These are phyloP conservation scores for Xylaria telfairii DNA, from an alignment of 495 filamentous ascomycete species.

Conservation along the genomic window DNA sequence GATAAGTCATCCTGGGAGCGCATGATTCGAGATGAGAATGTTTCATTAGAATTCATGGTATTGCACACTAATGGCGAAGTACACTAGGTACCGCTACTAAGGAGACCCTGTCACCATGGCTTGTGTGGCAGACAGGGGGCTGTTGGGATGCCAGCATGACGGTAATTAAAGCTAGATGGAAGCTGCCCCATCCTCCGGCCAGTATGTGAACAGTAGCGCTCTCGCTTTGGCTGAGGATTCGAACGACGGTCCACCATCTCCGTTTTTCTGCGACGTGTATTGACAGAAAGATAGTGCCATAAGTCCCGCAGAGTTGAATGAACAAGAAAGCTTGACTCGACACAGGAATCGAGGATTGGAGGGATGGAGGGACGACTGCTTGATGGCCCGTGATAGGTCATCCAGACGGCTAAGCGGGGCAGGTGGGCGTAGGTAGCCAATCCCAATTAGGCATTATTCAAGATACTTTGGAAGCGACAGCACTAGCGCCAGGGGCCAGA, in stretches of 20 bases:
- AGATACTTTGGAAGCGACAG: conserved; percentile 7
- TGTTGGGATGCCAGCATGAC: conserved; percentile 14
- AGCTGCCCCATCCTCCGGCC: not conserved
- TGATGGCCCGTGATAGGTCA: not conserved
- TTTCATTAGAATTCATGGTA: conserved; percentile 10
- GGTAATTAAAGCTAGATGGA: conserved; percentile 10
- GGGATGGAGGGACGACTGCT: not conserved
- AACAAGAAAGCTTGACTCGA: not conserved
- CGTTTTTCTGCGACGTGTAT: not conserved
- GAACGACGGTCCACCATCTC: not conserved
- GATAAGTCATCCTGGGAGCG: not conserved
- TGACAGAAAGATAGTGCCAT: not conserved
- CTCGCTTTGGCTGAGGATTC: not conserved
- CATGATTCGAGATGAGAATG: conserved; percentile 10
- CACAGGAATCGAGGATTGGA: not conserved
- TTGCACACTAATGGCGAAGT: no score
- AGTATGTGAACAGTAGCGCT: not conserved
- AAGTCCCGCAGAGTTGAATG: not conserved
- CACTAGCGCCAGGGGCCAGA: conserved; percentile 16
- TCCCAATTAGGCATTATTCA: conserved; percentile 9
- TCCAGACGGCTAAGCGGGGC: not conserved
- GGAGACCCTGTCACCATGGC: conserved; percentile 12
- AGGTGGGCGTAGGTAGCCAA: not conserved
- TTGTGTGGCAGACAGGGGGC: not conserved
- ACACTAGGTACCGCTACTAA: no score